phyloP scores from a whole-genome alignment of 1,284 basidiomycete genomes.

The Ceratobasidium sp. region DNA sequence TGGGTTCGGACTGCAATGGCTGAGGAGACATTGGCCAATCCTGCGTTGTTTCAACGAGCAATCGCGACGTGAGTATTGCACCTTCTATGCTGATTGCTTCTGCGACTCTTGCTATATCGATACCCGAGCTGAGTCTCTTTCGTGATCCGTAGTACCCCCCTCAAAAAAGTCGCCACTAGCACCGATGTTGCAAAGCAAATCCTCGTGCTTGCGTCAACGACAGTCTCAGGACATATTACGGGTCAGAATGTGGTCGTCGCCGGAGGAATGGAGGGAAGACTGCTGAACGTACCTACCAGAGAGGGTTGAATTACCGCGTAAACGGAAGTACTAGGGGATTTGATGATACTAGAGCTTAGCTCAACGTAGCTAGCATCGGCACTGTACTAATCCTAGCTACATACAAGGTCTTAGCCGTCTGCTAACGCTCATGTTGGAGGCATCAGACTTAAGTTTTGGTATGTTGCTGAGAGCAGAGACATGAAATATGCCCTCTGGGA shows the following conservation, averaged over 20 bases:
- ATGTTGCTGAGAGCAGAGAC: no score
- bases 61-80: conserved; percentile 71
- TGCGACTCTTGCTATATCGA: neutral
- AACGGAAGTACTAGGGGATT: neutral
- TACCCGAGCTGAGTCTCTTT: neutral
- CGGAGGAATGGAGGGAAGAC: conserved; percentile 82
- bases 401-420: neutral
- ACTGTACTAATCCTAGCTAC: neutral
- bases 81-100: conserved; percentile 6
- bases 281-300: conserved; percentile 58
- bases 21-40: conserved; percentile 64
- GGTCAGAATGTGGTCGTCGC: conserved; percentile 80
- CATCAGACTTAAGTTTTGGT: no score
- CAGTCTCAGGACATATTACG: conserved; percentile 77
- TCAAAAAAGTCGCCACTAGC: conserved; percentile 77
- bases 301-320: neutral
- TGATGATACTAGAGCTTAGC: neutral
- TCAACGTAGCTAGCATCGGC: neutral
- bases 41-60: conserved; percentile 65
- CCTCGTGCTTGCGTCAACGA: conserved; percentile 71
- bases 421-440: neutral
- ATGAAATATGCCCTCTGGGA: no score
- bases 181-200: conserved; percentile 77
- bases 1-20: conserved; percentile 79
- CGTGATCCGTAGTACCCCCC: conserved; percentile 66